Evolutionary conservation across 2,329 filamentous ascomycete genomes (phyloP).

Genomic region (Trichoderma harzianum): DNA sequence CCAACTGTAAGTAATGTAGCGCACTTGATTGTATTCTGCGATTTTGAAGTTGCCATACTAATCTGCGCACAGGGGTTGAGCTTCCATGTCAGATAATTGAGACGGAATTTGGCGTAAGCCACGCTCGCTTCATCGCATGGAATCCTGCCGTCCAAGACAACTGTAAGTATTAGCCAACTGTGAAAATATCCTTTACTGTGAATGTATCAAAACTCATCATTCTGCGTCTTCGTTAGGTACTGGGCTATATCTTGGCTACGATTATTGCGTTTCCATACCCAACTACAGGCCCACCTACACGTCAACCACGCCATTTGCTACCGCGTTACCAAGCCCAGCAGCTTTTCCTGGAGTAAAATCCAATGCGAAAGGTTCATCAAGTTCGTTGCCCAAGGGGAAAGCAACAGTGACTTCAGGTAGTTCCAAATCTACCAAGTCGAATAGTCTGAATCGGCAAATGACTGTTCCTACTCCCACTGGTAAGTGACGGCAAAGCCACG

Average conservation of each 20-base stretch:
- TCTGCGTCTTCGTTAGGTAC: neutral
- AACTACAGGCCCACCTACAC: neutral
- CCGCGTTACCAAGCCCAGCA: neutral
- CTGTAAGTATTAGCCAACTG: neutral
- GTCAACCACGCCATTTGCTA: neutral
- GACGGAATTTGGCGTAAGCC: neutral
- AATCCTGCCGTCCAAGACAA: neutral
- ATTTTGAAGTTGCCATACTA: neutral
- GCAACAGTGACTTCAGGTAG: neutral
- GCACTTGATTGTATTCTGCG: rapidly evolving
- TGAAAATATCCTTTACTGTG: rapidly evolving
- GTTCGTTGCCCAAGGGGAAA: neutral
- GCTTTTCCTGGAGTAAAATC: neutral
- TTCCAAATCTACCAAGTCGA: neutral
- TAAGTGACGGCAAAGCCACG: neutral
- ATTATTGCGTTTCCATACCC: neutral
- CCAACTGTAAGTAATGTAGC: neutral
- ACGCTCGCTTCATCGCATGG: neutral
- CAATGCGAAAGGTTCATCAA: neutral
- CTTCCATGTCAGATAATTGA: neutral
- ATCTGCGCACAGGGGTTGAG: neutral
- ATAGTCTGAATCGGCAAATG: neutral
- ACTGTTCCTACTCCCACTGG: neutral
- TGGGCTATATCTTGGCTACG: neutral
- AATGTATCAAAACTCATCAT: neutral